Percentiles rank a stretch among this genome's conserved stretches.
Conservation (phyloP, 148 eudicot species). For the Rheum nobile region DNA sequence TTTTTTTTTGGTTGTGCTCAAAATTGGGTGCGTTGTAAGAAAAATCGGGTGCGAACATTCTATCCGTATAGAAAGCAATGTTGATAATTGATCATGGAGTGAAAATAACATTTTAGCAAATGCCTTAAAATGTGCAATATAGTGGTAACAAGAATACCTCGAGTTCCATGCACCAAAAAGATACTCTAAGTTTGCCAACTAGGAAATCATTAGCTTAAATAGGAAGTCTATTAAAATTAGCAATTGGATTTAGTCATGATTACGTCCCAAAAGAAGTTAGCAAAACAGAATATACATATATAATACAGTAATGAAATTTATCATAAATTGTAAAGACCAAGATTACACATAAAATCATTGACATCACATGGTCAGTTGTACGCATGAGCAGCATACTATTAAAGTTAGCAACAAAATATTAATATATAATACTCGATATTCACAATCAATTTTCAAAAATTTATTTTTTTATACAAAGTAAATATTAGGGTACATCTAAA, state of each 20-base stretch:
- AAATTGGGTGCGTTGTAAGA: too few relatives aligned
- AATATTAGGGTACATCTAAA: too few relatives aligned
- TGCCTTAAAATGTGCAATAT: neutral
- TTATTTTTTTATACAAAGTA: too few relatives aligned
- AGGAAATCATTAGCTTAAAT: slow-evolving; percentile 3
- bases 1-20: too few relatives aligned
- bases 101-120: neutral
- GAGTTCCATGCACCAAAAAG: slow-evolving; percentile 3
- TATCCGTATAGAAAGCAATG: too few relatives aligned
- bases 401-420: too few relatives aligned
- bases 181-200: neutral
- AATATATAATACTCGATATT: too few relatives aligned
- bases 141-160: neutral
- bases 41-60: too few relatives aligned
- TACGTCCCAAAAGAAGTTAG: neutral
- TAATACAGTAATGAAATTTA: neutral
- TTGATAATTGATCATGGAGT: too few relatives aligned
- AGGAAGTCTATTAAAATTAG: neutral
- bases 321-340: neutral
- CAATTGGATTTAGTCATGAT: slow-evolving; percentile 2
- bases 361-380: neutral
- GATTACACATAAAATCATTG: neutral
- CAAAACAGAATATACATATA: neutral
- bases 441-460: too few relatives aligned
- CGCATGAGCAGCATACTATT: neutral